Conservation (phyloP, 2,329 filamentous ascomycete genomes). For the Colletotrichum sp. region DNA sequence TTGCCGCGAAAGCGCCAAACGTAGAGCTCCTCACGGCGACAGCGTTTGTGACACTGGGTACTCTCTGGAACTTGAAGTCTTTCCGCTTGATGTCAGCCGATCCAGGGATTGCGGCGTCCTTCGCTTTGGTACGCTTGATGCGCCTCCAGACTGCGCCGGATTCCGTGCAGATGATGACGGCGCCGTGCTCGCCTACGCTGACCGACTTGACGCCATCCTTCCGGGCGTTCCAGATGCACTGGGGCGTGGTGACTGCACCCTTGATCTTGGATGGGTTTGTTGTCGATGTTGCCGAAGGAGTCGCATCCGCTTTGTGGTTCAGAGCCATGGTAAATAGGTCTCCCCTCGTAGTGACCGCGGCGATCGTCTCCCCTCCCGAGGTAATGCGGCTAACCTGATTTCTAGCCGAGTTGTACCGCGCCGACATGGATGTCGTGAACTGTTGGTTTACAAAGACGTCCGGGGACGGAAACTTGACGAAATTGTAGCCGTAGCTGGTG, state of each 20-base stretch:
- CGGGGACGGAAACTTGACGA: conserved; percentile 78
- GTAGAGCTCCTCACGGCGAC: conserved; percentile 84
- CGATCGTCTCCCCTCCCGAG: conserved; percentile 89
- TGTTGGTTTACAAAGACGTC: conserved; percentile 76
- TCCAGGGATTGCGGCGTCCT: conserved; percentile 61
- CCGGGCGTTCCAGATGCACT: conserved; percentile 86
- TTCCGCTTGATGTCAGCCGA: conserved; percentile 69
- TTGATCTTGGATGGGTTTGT: conserved; percentile 93
- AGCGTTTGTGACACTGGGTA: conserved; percentile 87
- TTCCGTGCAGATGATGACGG: conserved; percentile 90
- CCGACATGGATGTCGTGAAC: conserved; percentile 69
- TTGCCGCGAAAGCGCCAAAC: conserved; percentile 87
- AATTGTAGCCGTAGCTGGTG: conserved; percentile 95
- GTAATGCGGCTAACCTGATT: conserved; percentile 79
- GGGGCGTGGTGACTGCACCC: conserved; percentile 77
- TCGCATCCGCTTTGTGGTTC: conserved; percentile 68
- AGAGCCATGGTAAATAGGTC: conserved; percentile 88
- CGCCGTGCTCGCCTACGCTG: conserved; percentile 88
- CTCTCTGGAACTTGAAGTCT: conserved; percentile 93
- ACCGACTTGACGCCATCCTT: conserved; percentile 89
- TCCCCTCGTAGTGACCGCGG: conserved; percentile 81
- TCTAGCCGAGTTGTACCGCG: conserved; percentile 66
- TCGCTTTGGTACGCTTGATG: conserved; percentile 81
- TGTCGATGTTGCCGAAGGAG: conserved; percentile 71
- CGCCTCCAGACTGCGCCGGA: conserved; percentile 94